Evolutionary conservation across 148 eudicot species (phyloP), one percentile per base, ranked within the genome.

Genomic region (Rhododendron ovatum): DNA sequence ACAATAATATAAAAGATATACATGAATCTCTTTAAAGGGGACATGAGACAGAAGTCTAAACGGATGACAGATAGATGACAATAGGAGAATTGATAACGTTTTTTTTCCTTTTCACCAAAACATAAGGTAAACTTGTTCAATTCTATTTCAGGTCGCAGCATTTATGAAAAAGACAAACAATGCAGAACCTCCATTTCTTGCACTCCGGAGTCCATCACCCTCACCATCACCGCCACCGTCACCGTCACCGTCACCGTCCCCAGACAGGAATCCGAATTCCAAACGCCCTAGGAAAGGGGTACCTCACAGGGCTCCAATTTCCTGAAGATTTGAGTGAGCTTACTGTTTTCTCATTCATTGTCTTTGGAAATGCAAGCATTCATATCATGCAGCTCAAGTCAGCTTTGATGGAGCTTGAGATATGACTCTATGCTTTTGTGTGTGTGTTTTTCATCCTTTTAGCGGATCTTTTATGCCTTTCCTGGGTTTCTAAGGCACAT

Each of bases 251-350:
- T 87, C 41, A 33, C 83, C 73, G 50, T 88, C 41, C 41, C 81
- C 22, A 65, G 81, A 75, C 15, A 76, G 41, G 78, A 82, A 13
- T 67, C 61, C 57, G 10, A 87, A 77, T 47, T 48, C 67, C 15
- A 87, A 83, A 81, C 91, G 89, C 47, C 81, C 84, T 84, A 86
- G 94, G 78, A 92, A 92, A 90, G 93, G 93, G 69, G 84, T 63
- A 26, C 94, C 94, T 71, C 89, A 53, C 9, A 89, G 93, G 71
- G 71, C 94, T 8, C 91, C 93, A 39, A 35, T 89, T 22, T 84
- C 20, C 57, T 92, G 84, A 86, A 50, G 35, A 39, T 17, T 53
- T 8, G 57, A 41, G 59, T 26, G 57, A 59, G 39, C 63, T 59
- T 63, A 41, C 75, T 63, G 74, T 74, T 82, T 61, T 33, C 75